Conservation (phyloP, 805 yeast genomes). For the Barnettozyma vustinii region DNA sequence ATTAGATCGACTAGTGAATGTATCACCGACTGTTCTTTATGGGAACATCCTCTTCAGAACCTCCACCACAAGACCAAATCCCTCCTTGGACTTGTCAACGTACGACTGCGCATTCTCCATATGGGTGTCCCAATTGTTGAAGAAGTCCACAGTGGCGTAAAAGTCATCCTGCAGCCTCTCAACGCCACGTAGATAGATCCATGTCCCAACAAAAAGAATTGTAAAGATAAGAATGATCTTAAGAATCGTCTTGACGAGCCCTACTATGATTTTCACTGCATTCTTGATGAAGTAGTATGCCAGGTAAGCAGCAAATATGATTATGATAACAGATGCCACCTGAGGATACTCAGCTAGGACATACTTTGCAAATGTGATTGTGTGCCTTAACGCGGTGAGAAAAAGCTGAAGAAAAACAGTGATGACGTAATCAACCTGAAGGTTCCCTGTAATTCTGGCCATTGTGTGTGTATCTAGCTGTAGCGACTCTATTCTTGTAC, state of each 20-base stretch:
- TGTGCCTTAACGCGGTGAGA: background rate
- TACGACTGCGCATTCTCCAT: background rate
- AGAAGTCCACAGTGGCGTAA: constrained; percentile 30
- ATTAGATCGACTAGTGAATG: too few relatives aligned
- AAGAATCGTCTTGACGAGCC: constrained; percentile 20
- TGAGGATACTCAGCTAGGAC: constrained; percentile 29
- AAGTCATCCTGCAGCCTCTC: constrained; percentile 50
- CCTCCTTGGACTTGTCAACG: background rate
- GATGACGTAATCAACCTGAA: constrained; percentile 18
- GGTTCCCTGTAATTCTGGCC: constrained; percentile 19
- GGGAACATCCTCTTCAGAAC: background rate
- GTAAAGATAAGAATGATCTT: constrained; percentile 24
- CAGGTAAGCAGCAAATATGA: constrained; percentile 19
- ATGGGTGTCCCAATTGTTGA: background rate
- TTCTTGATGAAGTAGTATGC: constrained; percentile 28
- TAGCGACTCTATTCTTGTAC: too few relatives aligned
- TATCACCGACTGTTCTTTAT: too few relatives aligned
- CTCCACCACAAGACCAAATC: background rate
- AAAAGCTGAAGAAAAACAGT: constrained; percentile 7
- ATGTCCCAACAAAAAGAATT: constrained; percentile 16
- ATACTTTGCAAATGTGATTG: constrained; percentile 14
- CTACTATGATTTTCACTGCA: constrained; percentile 18
- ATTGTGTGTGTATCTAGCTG: background rate
- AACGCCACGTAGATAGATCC: constrained; percentile 33
- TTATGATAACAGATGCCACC: constrained; percentile 20